Base-by-base conservation (phyloP, 441 rosid genomes). In the Capsella rubella region DNA sequence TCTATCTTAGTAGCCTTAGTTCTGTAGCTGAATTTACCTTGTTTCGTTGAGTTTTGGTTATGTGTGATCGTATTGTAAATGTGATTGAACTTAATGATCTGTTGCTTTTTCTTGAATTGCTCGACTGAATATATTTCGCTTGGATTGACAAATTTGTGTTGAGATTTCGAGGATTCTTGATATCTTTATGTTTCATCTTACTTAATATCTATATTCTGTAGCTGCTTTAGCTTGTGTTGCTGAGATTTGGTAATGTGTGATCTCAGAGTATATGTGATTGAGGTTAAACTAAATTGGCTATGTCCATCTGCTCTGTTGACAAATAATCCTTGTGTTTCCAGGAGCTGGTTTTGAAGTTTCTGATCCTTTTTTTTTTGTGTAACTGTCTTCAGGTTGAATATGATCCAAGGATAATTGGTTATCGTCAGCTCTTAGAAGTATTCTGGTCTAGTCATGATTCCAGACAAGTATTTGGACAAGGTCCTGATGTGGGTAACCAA, bases 401-500 rank as follows among this genome's bases (percentile, higher is more conserved):
- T 79, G 94, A 92, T 79, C 92, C 99, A 2, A 78, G 74, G 35
- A 57, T 82, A 54, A 81, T 82, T 0, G 82, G 72, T 77, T 94
- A 74, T 77, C 86, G 85, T 81, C 84, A 90, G 71, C 94, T 94
- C 4, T 77, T 92, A 84, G 97, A 94, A 59, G 87, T 89, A 14
- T 94, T 92, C 56, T 92, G 97, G 98, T 82, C 89, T 32, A 87
- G 86, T 75, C 97, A 93, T 73, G 98, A 93, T 85, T 85, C 93
- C 0, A 84, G 95, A 73, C 96, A 93, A 79, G 95, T 81, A 7
- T 90, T 89, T 82, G 97, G 99, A 18, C 97, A 94, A 78, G 99
- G 97, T 77, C 99, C 97, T 71, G 99, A 94, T 77, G 97, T 92
- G 31, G 99, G 97, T 63, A 76, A 75, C 62, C 90, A 94, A 47